These are phyloP conservation scores for Verticillium dahliae DNA, from an alignment of 2,329 filamentous ascomycete genomes.

Conservation along the genomic window DNA sequence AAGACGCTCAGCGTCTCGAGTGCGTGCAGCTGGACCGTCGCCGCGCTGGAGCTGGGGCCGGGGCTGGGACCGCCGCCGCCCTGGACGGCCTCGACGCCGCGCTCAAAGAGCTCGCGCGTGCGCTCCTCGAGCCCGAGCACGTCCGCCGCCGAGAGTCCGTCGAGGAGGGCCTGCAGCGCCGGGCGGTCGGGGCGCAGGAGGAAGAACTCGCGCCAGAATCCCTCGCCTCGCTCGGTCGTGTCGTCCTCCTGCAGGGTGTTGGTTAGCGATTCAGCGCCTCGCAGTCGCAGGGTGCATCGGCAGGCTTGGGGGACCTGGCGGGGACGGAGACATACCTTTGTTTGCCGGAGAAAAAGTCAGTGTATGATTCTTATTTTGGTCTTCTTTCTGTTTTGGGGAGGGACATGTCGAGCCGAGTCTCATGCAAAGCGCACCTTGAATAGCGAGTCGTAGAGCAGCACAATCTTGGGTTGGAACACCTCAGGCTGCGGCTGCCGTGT, in stretches of 20 bases:
- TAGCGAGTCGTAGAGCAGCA: constrained; percentile 78
- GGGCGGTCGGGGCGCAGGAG: constrained; percentile 72
- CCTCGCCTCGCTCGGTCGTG: constrained; percentile 67
- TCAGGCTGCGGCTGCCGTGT: constrained; percentile 88
- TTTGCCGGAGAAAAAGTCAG: neutral
- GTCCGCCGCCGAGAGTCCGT: constrained; percentile 65
- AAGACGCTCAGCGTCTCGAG: constrained; percentile 92
- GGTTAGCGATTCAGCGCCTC: no score
- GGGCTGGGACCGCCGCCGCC: constrained; percentile 40
- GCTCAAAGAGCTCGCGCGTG: constrained; percentile 71
- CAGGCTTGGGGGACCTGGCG: no score
- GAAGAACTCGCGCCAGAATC: constrained; percentile 97
- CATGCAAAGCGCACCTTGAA: constrained; percentile 55
- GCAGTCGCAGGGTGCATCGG: no score
- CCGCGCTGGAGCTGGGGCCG: no score
- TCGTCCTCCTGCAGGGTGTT: constrained; percentile 47
- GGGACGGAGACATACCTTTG: neutral
- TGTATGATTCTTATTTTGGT: neutral
- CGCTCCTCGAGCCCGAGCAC: constrained; percentile 71
- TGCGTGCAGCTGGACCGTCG: constrained; percentile 63
- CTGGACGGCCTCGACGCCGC: constrained; percentile 65
- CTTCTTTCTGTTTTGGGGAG: neutral
- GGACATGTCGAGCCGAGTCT: neutral
- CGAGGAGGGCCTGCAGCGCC: constrained; percentile 62
- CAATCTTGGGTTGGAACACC: constrained; percentile 89